A percentile compares a stretch with the other conserved stretches of the same genome.
These are phyloP conservation scores for Candolleomyces efflorescens DNA, from an alignment of 768 basidiomycete species.

Conservation along the genomic window DNA sequence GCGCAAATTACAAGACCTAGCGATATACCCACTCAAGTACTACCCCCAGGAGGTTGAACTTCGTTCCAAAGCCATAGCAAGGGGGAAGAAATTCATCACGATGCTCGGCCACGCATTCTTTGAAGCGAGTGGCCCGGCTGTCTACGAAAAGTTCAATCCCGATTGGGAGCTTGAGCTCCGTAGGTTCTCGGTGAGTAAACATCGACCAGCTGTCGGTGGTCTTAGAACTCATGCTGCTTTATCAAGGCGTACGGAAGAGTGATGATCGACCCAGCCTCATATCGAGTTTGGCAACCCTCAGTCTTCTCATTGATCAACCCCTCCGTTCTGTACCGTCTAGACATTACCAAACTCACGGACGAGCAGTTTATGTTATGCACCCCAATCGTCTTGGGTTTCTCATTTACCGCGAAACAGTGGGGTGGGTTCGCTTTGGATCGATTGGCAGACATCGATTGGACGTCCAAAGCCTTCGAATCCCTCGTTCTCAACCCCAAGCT, in stretches of 20 bases:
- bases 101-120: background rate
- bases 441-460: slow-evolving; percentile 25
- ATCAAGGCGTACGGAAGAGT: slow-evolving; percentile 19
- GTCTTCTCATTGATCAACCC: slow-evolving; percentile 10
- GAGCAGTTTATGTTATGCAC: slow-evolving; percentile 22
- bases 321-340: slow-evolving; percentile 12
- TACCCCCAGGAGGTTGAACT: background rate
- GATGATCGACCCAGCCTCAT: slow-evolving; percentile 23
- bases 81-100: background rate
- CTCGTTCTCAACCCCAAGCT: slow-evolving; percentile 29
- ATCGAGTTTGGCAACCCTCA: slow-evolving; percentile 18
- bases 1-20: slow-evolving; percentile 1
- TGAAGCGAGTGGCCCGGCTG: slow-evolving; percentile 9
- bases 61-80: background rate
- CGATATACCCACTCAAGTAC: background rate
- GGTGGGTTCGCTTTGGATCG: slow-evolving; percentile 27
- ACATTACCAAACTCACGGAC: slow-evolving; percentile 15
- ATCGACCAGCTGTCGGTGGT: background rate
- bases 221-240: background rate
- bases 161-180: background rate
- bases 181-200: background rate
- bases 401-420: slow-evolving; percentile 23
- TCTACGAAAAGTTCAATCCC: background rate
- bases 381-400: slow-evolving; percentile 21
- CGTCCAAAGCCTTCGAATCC: slow-evolving; percentile 27